These are phyloP conservation scores for Stephania japonica DNA, from an alignment of 164 flowering plant species.

Conservation along the genomic window DNA sequence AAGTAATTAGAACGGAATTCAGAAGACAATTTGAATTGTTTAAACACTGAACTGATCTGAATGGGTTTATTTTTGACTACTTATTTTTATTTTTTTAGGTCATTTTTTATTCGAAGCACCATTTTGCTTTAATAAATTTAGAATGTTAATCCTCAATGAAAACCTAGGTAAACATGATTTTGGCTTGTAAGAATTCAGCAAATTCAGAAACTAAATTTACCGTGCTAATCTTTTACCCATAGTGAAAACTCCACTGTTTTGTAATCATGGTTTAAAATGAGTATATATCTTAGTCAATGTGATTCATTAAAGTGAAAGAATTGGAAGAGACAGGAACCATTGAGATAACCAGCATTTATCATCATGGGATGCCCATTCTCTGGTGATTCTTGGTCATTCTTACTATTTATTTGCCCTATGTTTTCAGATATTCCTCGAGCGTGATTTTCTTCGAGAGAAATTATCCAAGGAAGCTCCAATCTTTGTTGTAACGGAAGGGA, in stretches of 20 bases:
- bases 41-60: background rate
- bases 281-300: background rate
- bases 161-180: background rate
- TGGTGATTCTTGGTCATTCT: background rate
- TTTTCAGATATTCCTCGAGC: slow-evolving; percentile 79
- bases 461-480: slow-evolving; percentile 75
- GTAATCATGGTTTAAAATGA: background rate
- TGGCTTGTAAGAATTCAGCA: background rate
- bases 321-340: background rate
- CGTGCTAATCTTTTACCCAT: background rate
- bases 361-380: background rate
- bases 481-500: slow-evolving; percentile 74
- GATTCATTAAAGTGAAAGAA: background rate
- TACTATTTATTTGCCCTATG: background rate
- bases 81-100: too few relatives aligned
- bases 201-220: background rate
- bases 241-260: background rate
- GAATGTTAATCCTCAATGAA: background rate
- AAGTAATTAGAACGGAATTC: background rate
- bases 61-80: too few relatives aligned
- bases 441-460: slow-evolving; percentile 77
- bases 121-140: background rate
- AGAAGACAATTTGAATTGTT: background rate
- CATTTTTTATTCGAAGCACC: too few relatives aligned
- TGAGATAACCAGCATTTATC: background rate